phyloP scores from a whole-genome alignment of 169 alveolate genomes.

The Plasmodium knowlesi region DNA sequence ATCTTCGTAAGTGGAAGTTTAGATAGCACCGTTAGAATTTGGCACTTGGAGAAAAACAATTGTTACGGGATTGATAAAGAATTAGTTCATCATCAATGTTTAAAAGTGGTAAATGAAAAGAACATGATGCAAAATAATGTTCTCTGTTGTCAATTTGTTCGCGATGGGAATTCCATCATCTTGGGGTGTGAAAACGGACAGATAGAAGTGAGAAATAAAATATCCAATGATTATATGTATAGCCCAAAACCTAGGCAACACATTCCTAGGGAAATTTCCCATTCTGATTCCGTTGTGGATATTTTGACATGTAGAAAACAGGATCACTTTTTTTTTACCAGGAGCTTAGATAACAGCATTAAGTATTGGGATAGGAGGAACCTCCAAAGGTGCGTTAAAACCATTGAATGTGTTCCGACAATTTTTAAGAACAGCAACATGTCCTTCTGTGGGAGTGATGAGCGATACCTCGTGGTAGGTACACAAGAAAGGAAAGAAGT shows the following conservation, averaged over 20 bases:
- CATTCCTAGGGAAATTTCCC: neutral
- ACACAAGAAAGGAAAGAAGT: conserved; percentile 8
- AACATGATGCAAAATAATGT: conserved; percentile 41
- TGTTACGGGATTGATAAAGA: conserved; percentile 45
- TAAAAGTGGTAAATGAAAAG: conserved; percentile 43
- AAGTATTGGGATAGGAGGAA: conserved; percentile 64
- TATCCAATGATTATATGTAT: conserved; percentile 47
- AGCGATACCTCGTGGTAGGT: neutral
- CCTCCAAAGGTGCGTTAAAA: neutral
- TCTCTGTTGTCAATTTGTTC: conserved; percentile 22
- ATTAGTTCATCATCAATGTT: conserved; percentile 42
- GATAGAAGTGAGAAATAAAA: conserved; percentile 42
- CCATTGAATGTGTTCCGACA: conserved; percentile 7
- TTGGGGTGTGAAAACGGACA: conserved; percentile 53
- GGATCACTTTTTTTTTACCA: conserved; percentile 35
- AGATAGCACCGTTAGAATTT: conserved; percentile 83
- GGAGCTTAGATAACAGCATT: conserved; percentile 38
- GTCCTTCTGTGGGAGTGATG: conserved; percentile 14
- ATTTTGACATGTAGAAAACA: conserved; percentile 31
- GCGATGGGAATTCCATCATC: conserved; percentile 48
- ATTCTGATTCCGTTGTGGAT: conserved; percentile 31
- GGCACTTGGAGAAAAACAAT: conserved; percentile 75
- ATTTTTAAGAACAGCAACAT: conserved; percentile 32
- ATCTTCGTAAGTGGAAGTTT: conserved; percentile 79
- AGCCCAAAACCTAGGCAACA: conserved; percentile 6